phyloP scores from a whole-genome alignment of 2,329 filamentous ascomycete species.

The Fragosphaeria purpurea region DNA sequence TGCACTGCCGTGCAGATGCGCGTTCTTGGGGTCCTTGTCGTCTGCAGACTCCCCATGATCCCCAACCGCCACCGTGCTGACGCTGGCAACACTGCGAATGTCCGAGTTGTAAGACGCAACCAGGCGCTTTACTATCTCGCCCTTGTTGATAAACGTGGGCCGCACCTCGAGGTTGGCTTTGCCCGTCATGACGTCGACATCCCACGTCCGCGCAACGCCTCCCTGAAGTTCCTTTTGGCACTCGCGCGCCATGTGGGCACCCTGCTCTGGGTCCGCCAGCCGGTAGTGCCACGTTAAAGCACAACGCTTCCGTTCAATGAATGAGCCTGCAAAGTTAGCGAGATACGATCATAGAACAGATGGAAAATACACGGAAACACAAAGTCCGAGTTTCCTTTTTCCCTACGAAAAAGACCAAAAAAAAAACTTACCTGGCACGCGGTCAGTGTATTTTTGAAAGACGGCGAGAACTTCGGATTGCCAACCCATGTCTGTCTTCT shows the following conservation, averaged over 20 bases:
- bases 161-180: slow-evolving; percentile 96
- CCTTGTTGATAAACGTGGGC: slow-evolving; percentile 97
- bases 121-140: slow-evolving; percentile 80
- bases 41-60: background rate
- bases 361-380: background rate
- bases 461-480: slow-evolving; percentile 73
- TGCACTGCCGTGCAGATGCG: too few relatives aligned
- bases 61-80: slow-evolving; percentile 8
- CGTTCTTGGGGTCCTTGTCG: too few relatives aligned
- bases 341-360: background rate
- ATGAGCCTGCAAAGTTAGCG: slow-evolving; percentile 50
- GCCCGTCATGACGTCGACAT: slow-evolving; percentile 92
- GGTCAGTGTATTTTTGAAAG: slow-evolving; percentile 83
- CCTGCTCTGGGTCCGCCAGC: slow-evolving; percentile 77
- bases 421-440: slow-evolving; percentile 58
- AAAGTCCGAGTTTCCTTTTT: too few relatives aligned
- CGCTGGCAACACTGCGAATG: slow-evolving; percentile 19
- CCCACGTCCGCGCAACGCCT: slow-evolving; percentile 68
- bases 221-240: slow-evolving; percentile 73
- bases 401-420: background rate
- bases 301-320: slow-evolving; percentile 89
- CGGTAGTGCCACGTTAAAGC: slow-evolving; percentile 97
- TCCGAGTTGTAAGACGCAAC: slow-evolving; percentile 59
- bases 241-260: slow-evolving; percentile 66
- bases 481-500: slow-evolving; percentile 85